Percentiles rank a stretch among this genome's conserved stretches.
Evolutionary conservation across 495 filamentous ascomycete species (phyloP).

Genomic region (Aspergillus panamensis): DNA sequence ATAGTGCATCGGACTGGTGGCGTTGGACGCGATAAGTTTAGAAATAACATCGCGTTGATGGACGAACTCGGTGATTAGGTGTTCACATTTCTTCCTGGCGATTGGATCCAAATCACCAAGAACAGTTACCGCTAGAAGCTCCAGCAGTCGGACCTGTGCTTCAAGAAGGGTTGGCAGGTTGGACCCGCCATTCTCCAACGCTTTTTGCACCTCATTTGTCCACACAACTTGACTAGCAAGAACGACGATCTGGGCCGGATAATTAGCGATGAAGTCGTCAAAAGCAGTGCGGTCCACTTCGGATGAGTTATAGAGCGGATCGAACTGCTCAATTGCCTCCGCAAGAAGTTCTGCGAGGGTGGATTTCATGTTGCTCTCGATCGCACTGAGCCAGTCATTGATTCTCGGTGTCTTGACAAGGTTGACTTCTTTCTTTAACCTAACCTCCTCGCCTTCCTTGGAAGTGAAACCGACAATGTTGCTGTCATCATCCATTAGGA

Average conservation of each 20-base stretch:
- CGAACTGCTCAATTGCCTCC: conserved; percentile 72
- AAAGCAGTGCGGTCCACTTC: conserved; percentile 65
- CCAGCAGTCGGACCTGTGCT: conserved; percentile 73
- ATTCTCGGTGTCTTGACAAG: conserved; percentile 89
- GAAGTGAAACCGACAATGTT: conserved; percentile 90
- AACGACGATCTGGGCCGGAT: conserved; percentile 92
- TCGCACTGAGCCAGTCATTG: conserved; percentile 92
- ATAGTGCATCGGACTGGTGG: conserved; percentile 76
- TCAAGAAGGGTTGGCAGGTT: conserved; percentile 66
- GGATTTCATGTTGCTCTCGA: conserved; percentile 91
- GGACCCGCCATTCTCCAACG: conserved; percentile 64
- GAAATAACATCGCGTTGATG: conserved; percentile 91
- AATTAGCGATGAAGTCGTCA: conserved; percentile 70
- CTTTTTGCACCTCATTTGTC: conserved; percentile 77
- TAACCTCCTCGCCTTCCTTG: conserved; percentile 90
- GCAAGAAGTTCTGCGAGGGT: conserved; percentile 87
- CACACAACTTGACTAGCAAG: conserved; percentile 93
- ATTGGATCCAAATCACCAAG: conserved; percentile 84
- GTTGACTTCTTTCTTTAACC: conserved; percentile 83
- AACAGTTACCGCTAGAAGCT: conserved; percentile 81
- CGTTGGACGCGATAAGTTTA: conserved; percentile 71
- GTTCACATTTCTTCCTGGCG: conserved; percentile 92
- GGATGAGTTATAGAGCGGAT: conserved; percentile 62
- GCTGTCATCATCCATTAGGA: conserved; percentile 86
- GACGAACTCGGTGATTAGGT: conserved; percentile 97